Percentiles rank a stretch among this genome's conserved stretches.
Evolutionary conservation across 73 alveolate species (phyloP).

Genomic region (Symbiodinium natans): DNA sequence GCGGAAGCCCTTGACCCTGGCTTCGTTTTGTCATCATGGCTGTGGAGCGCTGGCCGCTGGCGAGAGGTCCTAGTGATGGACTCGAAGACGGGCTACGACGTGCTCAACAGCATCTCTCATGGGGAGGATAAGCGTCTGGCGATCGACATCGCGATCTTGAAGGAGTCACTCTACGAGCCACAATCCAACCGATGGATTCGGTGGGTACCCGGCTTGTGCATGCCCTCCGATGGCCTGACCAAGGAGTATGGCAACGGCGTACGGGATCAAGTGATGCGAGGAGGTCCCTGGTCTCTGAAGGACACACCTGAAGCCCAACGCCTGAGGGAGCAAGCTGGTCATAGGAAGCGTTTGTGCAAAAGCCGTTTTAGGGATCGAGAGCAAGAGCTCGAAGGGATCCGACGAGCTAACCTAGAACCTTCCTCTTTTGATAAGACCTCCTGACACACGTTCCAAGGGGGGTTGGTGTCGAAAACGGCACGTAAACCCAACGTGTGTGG

Average conservation of each 20-base stretch:
- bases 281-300: background rate
- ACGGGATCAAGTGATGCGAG: background rate
- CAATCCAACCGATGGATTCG: background rate
- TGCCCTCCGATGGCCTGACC: constrained; percentile 27
- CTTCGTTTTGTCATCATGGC: background rate
- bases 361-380: background rate
- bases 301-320: background rate
- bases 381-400: background rate
- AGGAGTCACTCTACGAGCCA: constrained; percentile 10
- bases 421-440: no score
- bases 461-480: background rate
- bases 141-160: background rate
- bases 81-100: constrained; percentile 21
- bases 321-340: background rate
- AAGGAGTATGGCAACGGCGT: background rate
- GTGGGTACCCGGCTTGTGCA: constrained; percentile 7
- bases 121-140: constrained; percentile 39
- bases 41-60: background rate
- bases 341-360: background rate
- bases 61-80: background rate
- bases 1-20: background rate
- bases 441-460: background rate
- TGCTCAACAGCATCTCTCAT: background rate
- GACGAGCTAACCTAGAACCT: background rate
- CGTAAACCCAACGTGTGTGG: no score